Percentiles rank a stretch among this genome's conserved stretches.
These are phyloP conservation scores for Cadophora sp. DNA, from an alignment of 2,329 filamentous ascomycete genomes.

Conservation along the genomic window DNA sequence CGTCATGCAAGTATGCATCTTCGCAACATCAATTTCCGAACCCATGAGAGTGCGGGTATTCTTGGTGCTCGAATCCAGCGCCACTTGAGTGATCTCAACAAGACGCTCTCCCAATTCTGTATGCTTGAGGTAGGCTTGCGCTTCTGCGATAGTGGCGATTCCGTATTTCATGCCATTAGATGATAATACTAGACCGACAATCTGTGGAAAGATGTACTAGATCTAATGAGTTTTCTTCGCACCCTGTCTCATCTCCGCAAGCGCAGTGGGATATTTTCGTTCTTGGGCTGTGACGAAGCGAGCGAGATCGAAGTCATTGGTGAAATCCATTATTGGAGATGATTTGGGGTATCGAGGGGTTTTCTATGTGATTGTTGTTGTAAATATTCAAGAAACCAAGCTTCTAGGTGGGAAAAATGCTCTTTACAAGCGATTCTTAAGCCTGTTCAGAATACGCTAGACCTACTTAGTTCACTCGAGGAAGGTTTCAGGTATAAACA, in stretches of 20 bases:
- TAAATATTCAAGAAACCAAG: too few relatives aligned
- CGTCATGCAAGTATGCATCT: conserved; percentile 16
- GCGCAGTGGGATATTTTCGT: neutral
- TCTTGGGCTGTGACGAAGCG: conserved; percentile 14
- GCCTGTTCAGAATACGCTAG: too few relatives aligned
- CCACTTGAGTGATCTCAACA: conserved; percentile 13
- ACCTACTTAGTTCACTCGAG: too few relatives aligned
- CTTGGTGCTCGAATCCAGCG: neutral
- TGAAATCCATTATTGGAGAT: neutral
- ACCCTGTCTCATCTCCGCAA: conserved; percentile 3
- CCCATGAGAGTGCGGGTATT: conserved; percentile 1
- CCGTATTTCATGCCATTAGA: neutral
- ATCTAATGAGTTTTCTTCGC: conserved; percentile 16
- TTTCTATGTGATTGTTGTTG: too few relatives aligned
- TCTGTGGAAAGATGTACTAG: conserved; percentile 15
- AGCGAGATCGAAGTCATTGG: neutral
- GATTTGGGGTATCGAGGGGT: too few relatives aligned
- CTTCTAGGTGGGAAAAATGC: too few relatives aligned
- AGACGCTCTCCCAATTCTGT: neutral
- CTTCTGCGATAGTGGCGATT: conserved; percentile 5
- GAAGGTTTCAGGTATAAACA: too few relatives aligned
- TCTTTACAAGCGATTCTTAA: too few relatives aligned
- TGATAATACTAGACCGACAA: neutral
- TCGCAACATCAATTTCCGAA: conserved; percentile 6
- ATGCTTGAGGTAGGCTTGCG: conserved; percentile 14